These are phyloP conservation scores for Phytopythium ostracodes DNA, from an alignment of 352 stramenopile species.

Conservation along the genomic window DNA sequence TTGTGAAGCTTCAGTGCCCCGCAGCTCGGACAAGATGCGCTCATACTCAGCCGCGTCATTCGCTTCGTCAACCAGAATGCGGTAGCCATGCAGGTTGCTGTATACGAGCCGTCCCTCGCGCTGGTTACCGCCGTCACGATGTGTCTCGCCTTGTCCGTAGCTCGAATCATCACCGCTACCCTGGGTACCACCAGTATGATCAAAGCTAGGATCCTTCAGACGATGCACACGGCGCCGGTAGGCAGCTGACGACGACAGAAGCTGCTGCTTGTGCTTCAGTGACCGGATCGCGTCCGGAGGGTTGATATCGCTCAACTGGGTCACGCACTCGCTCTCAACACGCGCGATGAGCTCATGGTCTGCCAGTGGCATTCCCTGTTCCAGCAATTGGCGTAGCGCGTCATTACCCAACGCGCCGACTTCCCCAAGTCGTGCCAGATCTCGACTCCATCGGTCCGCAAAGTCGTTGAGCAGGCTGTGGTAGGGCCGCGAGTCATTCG, in stretches of 20 bases:
- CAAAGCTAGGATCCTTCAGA: not conserved
- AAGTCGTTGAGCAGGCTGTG: constrained; percentile 27
- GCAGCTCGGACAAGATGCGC: constrained; percentile 66
- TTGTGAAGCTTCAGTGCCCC: constrained; percentile 35
- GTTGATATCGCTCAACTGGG: constrained; percentile 24
- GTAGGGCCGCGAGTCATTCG: constrained; percentile 8
- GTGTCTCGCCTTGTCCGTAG: not conserved
- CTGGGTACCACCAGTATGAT: not conserved
- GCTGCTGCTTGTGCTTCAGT: constrained; percentile 29
- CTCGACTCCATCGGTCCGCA: constrained; percentile 26
- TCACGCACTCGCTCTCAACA: constrained; percentile 13
- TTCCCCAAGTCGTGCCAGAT: constrained; percentile 24
- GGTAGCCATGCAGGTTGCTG: constrained; percentile 79
- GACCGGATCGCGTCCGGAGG: constrained; percentile 25
- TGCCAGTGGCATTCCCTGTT: constrained; percentile 8
- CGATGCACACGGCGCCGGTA: constrained; percentile 10
- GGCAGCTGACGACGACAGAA: constrained; percentile 26
- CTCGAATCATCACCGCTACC: not conserved
- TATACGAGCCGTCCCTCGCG: constrained; percentile 37
- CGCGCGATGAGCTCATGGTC: constrained; percentile 13
- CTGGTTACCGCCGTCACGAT: constrained; percentile 12
- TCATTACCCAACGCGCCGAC: constrained; percentile 5
- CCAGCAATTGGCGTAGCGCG: not conserved
- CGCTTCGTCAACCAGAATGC: constrained; percentile 58
- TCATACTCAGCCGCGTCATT: constrained; percentile 70